phyloP scores from a whole-genome alignment of 2,329 filamentous ascomycete genomes.

The Coniochaeta sp. region DNA sequence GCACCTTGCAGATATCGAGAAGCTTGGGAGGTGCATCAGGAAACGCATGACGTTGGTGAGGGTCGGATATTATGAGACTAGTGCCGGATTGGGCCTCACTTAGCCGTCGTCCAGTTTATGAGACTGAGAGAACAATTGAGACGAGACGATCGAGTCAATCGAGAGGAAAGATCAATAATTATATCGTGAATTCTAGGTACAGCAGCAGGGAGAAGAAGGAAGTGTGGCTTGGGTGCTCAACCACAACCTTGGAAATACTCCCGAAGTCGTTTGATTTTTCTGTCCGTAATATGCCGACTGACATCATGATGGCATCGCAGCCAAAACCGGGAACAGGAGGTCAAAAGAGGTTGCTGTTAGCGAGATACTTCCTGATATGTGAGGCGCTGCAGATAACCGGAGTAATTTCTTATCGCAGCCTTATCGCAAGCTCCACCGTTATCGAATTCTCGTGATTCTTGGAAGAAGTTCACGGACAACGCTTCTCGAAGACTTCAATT shows the following conservation, averaged over 20 bases:
- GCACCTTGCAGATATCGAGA: not conserved
- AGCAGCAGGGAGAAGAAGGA: too few species aligned
- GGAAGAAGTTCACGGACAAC: not conserved
- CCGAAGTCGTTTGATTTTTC: not conserved
- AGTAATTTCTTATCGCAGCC: too few species aligned
- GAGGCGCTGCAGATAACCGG: too few species aligned
- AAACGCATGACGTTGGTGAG: not conserved
- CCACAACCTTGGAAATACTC: not conserved
- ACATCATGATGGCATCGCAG: not conserved
- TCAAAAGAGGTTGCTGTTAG: not conserved
- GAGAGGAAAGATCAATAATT: not conserved
- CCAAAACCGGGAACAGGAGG: not conserved
- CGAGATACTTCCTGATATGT: not conserved
- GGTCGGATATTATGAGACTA: not conserved
- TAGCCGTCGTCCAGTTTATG: too few species aligned
- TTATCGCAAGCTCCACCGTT: too few species aligned
- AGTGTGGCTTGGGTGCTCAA: not conserved
- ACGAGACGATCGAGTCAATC: not conserved
- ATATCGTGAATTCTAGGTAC: not conserved
- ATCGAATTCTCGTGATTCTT: too few species aligned
- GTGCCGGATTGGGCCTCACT: not conserved
- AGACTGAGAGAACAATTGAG: not conserved
- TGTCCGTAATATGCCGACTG: not conserved
- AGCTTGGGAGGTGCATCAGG: not conserved
- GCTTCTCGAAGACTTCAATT: too few species aligned